Evolutionary conservation across 352 stramenopile species (phyloP).

Genomic region (Albugo candida): DNA sequence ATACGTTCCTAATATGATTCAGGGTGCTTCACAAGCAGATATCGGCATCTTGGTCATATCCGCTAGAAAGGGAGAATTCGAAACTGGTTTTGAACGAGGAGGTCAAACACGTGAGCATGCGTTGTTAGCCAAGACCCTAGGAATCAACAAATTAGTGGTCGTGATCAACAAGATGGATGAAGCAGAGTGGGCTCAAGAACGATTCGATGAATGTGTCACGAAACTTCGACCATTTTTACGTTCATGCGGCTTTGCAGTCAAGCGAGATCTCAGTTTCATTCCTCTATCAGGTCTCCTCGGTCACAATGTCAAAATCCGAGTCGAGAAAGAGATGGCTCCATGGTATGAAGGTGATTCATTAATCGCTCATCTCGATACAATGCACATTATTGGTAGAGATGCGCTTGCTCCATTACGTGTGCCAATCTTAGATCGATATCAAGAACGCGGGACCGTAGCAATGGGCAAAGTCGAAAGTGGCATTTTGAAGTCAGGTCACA

Average conservation of each 20-base stretch:
- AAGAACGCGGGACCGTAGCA: conserved; percentile 90
- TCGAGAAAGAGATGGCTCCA: conserved; percentile 31
- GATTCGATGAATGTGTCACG: conserved; percentile 79
- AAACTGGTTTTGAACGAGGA: conserved; percentile 95
- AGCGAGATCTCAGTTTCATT: conserved; percentile 95
- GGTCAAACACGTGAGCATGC: conserved; percentile 98
- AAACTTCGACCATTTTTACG: conserved; percentile 91
- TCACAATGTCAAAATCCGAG: conserved; percentile 91
- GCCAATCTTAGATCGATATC: conserved; percentile 95
- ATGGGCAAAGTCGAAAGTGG: conserved; percentile 98
- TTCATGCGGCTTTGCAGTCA: conserved; percentile 93
- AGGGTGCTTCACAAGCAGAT: conserved; percentile 93
- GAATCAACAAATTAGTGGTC: conserved; percentile 95
- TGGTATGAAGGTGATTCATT: conserved; percentile 94
- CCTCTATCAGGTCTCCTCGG: conserved; percentile 92
- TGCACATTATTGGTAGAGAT: conserved; percentile 85
- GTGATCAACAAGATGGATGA: conserved; percentile 99
- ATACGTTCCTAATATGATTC: conserved; percentile 98
- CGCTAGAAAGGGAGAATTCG: conserved; percentile 94
- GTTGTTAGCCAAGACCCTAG: conserved; percentile 97
- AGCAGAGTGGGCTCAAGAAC: conserved; percentile 85
- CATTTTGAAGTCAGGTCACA: conserved; percentile 80
- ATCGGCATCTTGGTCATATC: conserved; percentile 95
- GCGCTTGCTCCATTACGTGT: conserved; percentile 82
- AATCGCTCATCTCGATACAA: conserved; percentile 84